Conservation (phyloP, 2,329 filamentous ascomycete species). For the Botryotinia globosa region DNA sequence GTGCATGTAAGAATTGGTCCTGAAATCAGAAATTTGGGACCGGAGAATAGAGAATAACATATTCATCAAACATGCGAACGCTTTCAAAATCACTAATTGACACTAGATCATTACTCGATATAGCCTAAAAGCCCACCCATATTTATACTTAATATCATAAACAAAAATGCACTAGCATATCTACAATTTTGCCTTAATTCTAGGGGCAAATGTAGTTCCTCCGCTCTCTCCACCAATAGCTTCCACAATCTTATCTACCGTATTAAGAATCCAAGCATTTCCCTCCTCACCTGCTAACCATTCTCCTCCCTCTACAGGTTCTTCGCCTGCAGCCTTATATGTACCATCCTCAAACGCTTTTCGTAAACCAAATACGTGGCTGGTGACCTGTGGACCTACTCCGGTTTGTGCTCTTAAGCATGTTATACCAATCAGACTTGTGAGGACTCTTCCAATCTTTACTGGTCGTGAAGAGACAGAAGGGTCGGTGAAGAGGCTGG, state of each 20-base stretch:
- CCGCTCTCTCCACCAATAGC: slow-evolving; percentile 46
- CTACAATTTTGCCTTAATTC: slow-evolving; percentile 27
- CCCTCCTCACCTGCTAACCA: slow-evolving; percentile 67
- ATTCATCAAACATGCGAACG: neutral
- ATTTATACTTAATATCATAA: neutral
- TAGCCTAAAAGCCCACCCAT: neutral
- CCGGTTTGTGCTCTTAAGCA: slow-evolving; percentile 77
- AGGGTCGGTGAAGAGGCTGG: slow-evolving; percentile 69
- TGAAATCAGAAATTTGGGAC: neutral
- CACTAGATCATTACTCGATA: neutral
- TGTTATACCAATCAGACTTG: slow-evolving; percentile 69
- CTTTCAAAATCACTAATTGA: neutral
- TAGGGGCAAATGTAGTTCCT: slow-evolving; percentile 50
- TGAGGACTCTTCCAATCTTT: slow-evolving; percentile 66
- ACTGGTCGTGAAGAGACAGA: slow-evolving; percentile 43
- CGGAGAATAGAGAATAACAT: neutral
- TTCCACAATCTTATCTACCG: slow-evolving; percentile 59
- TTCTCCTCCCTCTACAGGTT: slow-evolving; percentile 48
- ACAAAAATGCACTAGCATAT: neutral
- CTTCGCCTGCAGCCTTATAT: slow-evolving; percentile 47
- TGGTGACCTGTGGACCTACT: slow-evolving; percentile 77
- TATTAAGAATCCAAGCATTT: slow-evolving; percentile 59
- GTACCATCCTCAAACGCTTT: slow-evolving; percentile 71
- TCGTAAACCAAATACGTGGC: slow-evolving; percentile 75
- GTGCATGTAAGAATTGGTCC: neutral